Percentiles rank a stretch among this genome's conserved stretches.
These are phyloP conservation scores for Skeletonema potamos DNA, from an alignment of 108 stramenopile genomes.

Conservation along the genomic window DNA sequence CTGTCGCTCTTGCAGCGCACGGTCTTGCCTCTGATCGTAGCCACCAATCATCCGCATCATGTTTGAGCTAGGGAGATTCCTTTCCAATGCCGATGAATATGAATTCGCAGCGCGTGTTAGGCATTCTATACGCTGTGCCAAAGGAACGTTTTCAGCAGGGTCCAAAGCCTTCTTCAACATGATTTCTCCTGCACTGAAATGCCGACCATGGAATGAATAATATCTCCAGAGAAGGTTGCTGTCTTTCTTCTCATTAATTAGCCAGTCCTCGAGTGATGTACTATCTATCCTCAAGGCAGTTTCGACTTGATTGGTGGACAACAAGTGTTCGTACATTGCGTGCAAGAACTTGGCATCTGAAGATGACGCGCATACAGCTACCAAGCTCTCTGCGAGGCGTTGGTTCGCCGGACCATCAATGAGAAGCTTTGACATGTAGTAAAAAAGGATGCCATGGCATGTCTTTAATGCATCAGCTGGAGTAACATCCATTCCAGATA, in stretches of 20 bases:
- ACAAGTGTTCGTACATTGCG: slow-evolving; percentile 64
- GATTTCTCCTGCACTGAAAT: slow-evolving; percentile 67
- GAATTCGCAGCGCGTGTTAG: slow-evolving; percentile 66
- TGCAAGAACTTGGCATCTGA: slow-evolving; percentile 65
- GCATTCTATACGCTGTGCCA: slow-evolving; percentile 70
- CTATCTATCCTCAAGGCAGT: slow-evolving; percentile 70
- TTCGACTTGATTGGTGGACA: slow-evolving; percentile 61
- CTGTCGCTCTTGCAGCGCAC: slow-evolving; percentile 8
- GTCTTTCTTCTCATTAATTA: slow-evolving; percentile 52
- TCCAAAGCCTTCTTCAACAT: slow-evolving; percentile 54
- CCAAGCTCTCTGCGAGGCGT: slow-evolving; percentile 55
- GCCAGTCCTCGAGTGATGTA: slow-evolving; percentile 70
- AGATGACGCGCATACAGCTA: slow-evolving; percentile 63
- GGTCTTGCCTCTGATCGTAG: background rate
- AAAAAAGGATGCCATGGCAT: slow-evolving; percentile 76
- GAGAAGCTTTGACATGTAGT: slow-evolving; percentile 62
- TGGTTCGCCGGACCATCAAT: slow-evolving; percentile 26
- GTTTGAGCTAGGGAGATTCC: background rate
- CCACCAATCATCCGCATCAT: slow-evolving; percentile 4
- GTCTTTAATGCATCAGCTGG: slow-evolving; percentile 68
- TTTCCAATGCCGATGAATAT: slow-evolving; percentile 46
- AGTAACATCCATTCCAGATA: slow-evolving; percentile 60
- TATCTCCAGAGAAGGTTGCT: slow-evolving; percentile 66
- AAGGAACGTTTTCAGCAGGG: slow-evolving; percentile 26
- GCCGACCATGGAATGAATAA: slow-evolving; percentile 65